Evolutionary conservation across 495 filamentous ascomycete species (phyloP), one percentile per base, ranked within the genome.

Genomic region (Cairneyella variabilis): DNA sequence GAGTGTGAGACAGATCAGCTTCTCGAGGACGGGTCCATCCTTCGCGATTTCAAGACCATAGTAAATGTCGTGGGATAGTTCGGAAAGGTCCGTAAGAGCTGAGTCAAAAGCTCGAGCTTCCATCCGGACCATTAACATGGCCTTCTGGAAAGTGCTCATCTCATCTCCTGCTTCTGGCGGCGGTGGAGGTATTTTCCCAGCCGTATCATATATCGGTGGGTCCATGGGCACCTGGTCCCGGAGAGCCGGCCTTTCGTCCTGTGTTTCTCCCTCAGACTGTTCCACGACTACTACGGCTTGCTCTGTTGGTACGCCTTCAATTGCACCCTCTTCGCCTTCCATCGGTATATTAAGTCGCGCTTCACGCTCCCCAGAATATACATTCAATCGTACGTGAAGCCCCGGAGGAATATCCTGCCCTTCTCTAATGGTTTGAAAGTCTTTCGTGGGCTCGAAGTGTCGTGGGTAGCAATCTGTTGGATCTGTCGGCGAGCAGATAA

Each of bases 351-450:
- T 74, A 52, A 83, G 69, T 57, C 83, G 78, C 42, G 83, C 84
- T 62, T 86, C 79, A 52, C 79, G 82, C 49, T 73, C 48, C 0
- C 84, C 84, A 0, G 83, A 83, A 32, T 76, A 67, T 8, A 87
- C 64, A 60, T 88, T 77, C 39, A 88, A 65, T 23, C 82, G 77
- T 25, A 85, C 71, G 60, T 88, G 84, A 0, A 87, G 70, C 7
- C 83, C 83, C 0, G 69, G 62, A 0, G 84, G 83, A 6, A 88
- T 61, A 23, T 82, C 77, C 60, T 88, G 84, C 62, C 84, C 84
- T 27, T 77, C 73, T 41, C 71, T 75, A 28, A 88, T 71, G 18
- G 70, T 56, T 54, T 85, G 80, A 60, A 86, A 88, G 34, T 83
- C 70, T 40, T 78, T 58, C 0, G 81, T 87, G 0, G 84, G 68